Evolutionary conservation across 345 rosid species (phyloP).

Genomic region (Ricinus communis): DNA sequence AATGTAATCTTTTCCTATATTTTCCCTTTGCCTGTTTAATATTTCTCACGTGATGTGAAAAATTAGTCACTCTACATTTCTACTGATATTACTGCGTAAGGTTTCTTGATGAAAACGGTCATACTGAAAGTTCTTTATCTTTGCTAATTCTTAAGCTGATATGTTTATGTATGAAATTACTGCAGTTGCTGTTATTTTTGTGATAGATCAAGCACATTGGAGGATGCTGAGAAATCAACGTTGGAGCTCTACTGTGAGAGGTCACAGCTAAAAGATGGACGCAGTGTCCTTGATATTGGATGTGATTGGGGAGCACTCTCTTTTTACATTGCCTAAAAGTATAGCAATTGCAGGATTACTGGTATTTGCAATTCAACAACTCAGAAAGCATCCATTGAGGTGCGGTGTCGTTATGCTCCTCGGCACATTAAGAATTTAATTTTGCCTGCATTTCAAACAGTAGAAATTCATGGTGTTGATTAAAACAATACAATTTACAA

Average conservation of each 20-base stretch:
- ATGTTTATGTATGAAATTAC: neutral
- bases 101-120: too few relatives aligned
- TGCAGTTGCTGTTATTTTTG: conserved; percentile 76
- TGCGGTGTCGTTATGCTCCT: conserved; percentile 51
- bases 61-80: too few relatives aligned
- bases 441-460: neutral
- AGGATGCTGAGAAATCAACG: conserved; percentile 82
- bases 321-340: conserved; percentile 66
- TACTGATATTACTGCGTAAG: neutral
- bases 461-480: neutral
- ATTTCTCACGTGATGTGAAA: neutral
- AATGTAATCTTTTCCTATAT: too few relatives aligned
- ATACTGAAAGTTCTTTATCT: too few relatives aligned
- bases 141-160: conserved; percentile 1
- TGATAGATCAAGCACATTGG: conserved; percentile 50
- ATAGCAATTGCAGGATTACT: conserved; percentile 60
- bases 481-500: neutral
- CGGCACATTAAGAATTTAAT: neutral
- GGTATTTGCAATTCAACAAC: conserved; percentile 87
- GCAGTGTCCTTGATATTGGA: conserved; percentile 74
- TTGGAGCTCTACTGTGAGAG: conserved; percentile 71
- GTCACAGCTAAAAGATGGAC: conserved; percentile 69
- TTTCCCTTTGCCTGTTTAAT: too few relatives aligned
- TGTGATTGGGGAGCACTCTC: conserved; percentile 94
- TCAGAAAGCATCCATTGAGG: conserved; percentile 65